Base-by-base conservation (phyloP, 345 rosid species). In the Populus davidiana region DNA sequence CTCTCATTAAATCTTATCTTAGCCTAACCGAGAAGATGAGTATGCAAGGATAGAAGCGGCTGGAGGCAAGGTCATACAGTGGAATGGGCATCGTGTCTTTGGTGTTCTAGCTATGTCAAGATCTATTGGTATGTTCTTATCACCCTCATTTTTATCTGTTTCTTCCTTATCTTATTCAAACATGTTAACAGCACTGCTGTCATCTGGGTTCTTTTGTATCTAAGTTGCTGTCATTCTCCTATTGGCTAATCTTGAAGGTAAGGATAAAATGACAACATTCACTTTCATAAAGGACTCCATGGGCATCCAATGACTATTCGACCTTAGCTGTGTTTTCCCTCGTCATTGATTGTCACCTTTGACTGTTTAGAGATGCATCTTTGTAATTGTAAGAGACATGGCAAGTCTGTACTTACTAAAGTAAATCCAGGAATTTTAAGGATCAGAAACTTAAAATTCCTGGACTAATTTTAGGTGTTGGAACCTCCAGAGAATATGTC, bases 61-160 rank as follows among this genome's bases (percentile, higher is more conserved):
- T 70, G 99, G 97, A 75, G 99, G 99, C 47, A 96, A 88, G 88
- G 97, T 96, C 81, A 96, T 96, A 74, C 96, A 92, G 50, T 96
- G 98, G 99, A 94, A 93, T 70, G 98, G 98, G 27, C 95, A 91
- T 76, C 97, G 98, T 62, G 99, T 96, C 69, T 93, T 92, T 72
- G 99, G 99, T 21, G 98, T 96, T 81, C 94, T 96, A 72, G 99
- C 97, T 44, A 92, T 96, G 98, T 96, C 99, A 59, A 93, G 98
- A 75, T 93, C 99, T 72, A 89, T 96, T 59, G 99, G 99, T 93
- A 84, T 62, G 91, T 66, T 29, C 43, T 78, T 64, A 64, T 65
- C 56, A 67, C 43, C 29, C 11, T 54, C 61, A 35, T 27, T 50
- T 23, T 31, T 23, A 38, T 20, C 13, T 56, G 63, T 56, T 61